phyloP scores from a whole-genome alignment of 192 early-diverging fungal species.

The Entomortierella chlamydospora region DNA sequence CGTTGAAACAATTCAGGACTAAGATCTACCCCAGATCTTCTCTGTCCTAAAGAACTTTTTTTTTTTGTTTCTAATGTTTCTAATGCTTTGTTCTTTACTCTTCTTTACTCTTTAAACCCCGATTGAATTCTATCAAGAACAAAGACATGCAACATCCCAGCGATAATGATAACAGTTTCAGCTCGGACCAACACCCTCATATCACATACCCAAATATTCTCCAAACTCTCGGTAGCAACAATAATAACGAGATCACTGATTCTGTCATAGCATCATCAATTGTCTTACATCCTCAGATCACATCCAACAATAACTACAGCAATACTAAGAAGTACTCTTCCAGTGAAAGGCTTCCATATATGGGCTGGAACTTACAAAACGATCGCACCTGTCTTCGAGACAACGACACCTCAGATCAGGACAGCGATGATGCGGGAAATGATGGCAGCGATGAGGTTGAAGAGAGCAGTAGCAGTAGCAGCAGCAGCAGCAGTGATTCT shows the following conservation, averaged over 20 bases:
- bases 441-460: not conserved
- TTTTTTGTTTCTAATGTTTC: not conserved
- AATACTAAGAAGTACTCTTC: not conserved
- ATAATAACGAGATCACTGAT: not conserved
- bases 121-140: not conserved
- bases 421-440: not conserved
- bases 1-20: constrained; percentile 23
- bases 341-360: not conserved
- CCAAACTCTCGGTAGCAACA: not conserved
- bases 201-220: constrained; percentile 24
- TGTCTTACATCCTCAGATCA: not conserved
- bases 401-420: not conserved
- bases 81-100: not conserved
- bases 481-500: constrained; percentile 19
- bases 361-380: not conserved
- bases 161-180: not conserved
- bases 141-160: not conserved
- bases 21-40: constrained; percentile 1
- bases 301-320: not conserved
- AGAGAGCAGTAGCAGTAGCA: too few relatives aligned
- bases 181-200: constrained; percentile 12
- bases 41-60: too few relatives aligned
- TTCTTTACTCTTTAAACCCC: not conserved
- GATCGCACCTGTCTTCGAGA: not conserved
- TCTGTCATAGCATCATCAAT: not conserved